Percentiles rank a stretch among this genome's conserved stretches.
Conservation (phyloP, 2,329 filamentous ascomycete species). For the Ceratocystis alfenasii region DNA sequence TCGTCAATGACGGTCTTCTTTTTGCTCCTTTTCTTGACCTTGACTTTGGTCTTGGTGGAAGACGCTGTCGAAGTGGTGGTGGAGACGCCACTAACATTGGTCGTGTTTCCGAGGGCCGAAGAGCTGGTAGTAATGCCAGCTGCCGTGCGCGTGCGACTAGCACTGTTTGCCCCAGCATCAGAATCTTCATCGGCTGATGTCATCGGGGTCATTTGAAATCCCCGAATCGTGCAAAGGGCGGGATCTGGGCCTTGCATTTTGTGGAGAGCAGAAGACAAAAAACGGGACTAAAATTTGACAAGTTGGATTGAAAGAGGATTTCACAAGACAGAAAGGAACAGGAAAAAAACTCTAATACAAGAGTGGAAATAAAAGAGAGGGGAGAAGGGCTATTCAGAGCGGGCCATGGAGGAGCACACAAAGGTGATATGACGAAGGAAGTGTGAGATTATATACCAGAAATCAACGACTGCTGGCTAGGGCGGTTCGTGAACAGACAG, state of each 20-base stretch:
- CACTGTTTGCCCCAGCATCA: slow-evolving; percentile 28
- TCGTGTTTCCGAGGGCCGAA: slow-evolving; percentile 1
- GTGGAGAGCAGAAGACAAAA: slow-evolving; percentile 33
- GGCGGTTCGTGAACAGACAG: slow-evolving; percentile 16
- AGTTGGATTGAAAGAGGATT: neutral
- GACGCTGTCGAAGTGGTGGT: neutral
- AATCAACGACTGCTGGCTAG: neutral
- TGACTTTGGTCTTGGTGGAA: slow-evolving; percentile 18
- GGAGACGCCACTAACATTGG: neutral
- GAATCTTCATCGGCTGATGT: slow-evolving; percentile 48
- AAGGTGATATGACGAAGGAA: neutral
- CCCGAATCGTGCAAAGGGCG: slow-evolving; percentile 44
- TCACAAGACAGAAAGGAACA: slow-evolving; percentile 4
- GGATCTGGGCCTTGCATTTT: slow-evolving; percentile 25
- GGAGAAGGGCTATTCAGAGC: slow-evolving; percentile 7
- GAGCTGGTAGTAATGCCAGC: neutral
- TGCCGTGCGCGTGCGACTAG: neutral
- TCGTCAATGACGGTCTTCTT: slow-evolving; percentile 34
- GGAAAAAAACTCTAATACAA: slow-evolving; percentile 20
- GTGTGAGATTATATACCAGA: neutral
- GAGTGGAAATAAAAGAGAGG: slow-evolving; percentile 20
- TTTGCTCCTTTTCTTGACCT: slow-evolving; percentile 27
- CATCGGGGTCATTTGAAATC: slow-evolving; percentile 43
- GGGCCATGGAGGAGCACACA: neutral
- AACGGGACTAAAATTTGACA: slow-evolving; percentile 29